phyloP scores from a whole-genome alignment of 1,284 basidiomycete species.

The Ceratobasidium sp. region DNA sequence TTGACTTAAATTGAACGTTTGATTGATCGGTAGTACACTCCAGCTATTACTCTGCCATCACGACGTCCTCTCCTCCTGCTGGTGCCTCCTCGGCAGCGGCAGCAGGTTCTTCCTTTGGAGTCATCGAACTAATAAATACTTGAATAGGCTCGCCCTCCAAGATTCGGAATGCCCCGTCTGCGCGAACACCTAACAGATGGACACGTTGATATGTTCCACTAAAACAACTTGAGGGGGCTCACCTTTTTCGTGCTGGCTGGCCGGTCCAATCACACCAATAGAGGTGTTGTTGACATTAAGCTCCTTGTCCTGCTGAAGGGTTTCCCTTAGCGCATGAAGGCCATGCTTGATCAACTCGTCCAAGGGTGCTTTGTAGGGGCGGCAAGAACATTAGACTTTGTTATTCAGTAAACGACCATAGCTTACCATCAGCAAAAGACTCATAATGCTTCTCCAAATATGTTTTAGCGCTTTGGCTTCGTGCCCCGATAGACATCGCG shows the following conservation, averaged over 20 bases:
- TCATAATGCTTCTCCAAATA: conserved; percentile 96
- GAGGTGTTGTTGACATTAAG: conserved; percentile 92
- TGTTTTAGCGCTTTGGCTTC: conserved; percentile 97
- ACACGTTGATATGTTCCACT: not conserved
- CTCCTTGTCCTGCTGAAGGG: conserved; percentile 96
- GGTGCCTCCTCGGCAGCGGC: conserved; percentile 51
- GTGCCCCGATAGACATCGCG: conserved; percentile 98
- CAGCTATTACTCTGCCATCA: conserved; percentile 71
- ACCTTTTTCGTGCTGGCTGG: conserved; percentile 66
- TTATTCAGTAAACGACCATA: not conserved
- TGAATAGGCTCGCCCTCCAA: conserved; percentile 80
- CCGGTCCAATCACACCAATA: conserved; percentile 86
- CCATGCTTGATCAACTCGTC: conserved; percentile 92
- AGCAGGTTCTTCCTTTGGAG: conserved; percentile 64
- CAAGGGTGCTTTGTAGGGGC: conserved; percentile 67
- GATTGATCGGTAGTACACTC: conserved; percentile 33
- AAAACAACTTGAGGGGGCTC: not conserved
- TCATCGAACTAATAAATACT: conserved; percentile 76
- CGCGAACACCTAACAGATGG: conserved; percentile 51
- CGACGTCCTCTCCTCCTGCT: conserved; percentile 71
- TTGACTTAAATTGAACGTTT: conserved; percentile 42
- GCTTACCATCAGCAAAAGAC: conserved; percentile 83
- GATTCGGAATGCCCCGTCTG: conserved; percentile 75
- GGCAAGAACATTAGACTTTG: conserved; percentile 20
- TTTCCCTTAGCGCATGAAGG: conserved; percentile 91